Base-by-base conservation (phyloP, 2,329 filamentous ascomycete species). In the Samsoniella hepiali region DNA sequence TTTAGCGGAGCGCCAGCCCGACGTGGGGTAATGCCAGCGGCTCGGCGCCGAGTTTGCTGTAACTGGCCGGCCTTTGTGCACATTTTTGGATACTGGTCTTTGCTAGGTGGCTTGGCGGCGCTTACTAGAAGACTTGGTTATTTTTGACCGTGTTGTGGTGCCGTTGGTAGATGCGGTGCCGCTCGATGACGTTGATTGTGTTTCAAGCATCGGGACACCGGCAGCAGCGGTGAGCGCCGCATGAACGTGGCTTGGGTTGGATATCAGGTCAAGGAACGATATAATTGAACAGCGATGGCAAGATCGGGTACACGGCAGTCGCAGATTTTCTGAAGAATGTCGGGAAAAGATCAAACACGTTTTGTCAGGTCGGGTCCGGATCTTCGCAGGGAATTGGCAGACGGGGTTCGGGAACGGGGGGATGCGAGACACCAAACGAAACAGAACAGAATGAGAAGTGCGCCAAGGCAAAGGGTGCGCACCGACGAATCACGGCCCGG, bases 261-360 rank as follows among this genome's bases (percentile, higher is more conserved):
- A 34, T 5, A 22, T 22, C 22, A 32, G 57, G 15, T 17, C 1
- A 22, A 2, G 42, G 9, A 45, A 29, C 27, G n/a, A 44, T 27
- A 32, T 22, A 34, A 44, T 8, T 44, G 42, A n/a, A 56, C 22
- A 29, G 27, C 22, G 38, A 50, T 44, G 60, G 49, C 60, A n/a
- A 42, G 45, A 63, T 63, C 60, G 60, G 60, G 34, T 51, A 50
- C 22, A 51, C 60, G 60, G 60, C 42, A 62, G 42, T 56, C 51
- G 27, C 42, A 50, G 51, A 31, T 36, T 38, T 45, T 45, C 32
- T 49, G 34, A 57, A 50, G 13, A 36, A 40, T 8, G 9, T 13
- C 40, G 27, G 51, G 22, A 45, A 55, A 38, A 49, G 11, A 47
- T 55, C 59, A 62, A 62, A 62, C 58, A 54, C 49, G 50, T 54